Evolutionary conservation across 805 yeast species (phyloP), one percentile per base, ranked within the genome.

Genomic region (Kodamaea neixiangensis): DNA sequence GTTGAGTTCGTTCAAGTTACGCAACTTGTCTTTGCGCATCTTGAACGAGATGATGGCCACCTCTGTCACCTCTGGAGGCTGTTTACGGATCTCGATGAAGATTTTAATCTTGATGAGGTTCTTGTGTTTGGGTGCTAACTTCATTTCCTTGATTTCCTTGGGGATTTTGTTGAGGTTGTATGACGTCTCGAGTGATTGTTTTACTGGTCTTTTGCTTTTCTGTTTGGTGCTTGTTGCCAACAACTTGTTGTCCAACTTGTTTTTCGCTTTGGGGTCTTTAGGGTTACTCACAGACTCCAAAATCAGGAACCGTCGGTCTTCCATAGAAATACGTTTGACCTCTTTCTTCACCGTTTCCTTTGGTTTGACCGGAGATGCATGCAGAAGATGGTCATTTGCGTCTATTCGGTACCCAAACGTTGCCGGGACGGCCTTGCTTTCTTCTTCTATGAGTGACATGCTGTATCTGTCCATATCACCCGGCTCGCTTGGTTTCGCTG

Each of bases 1-100:
- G 31, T 56, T 48, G 15, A 61, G 53, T 44, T 61, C 63, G 49
- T 53, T 48, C 46, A 58, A 42, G 44, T 51, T 56, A 14, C 46
- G 47, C 17, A 58, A 49, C 46, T 49, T 54, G 46, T 55, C 58
- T 45, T 60, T 61, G 17, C 58, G 52, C 46, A 61, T 34, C 37
- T 42, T 25, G 14, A 55, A 37, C 17, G 43, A 48, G 9, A 50
- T 44, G 22, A 46, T 40, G 17, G 50, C 53, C 9, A 41, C 47
- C 17, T 51, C 48, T 18, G 34, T 34, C 31, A n/a, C 20, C 22
- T 41, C 22, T 14, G 39, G 46, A 10, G 13, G 43, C 44, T 7
- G 42, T n/a, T 34, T 37, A 21, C 18, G 10, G 21, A 35, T 34
- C 31, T 46, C 58, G n/a, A 52, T 22, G 43, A 18, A 48, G 17